Conservation (phyloP, 495 filamentous ascomycete species). For the Aspergillus cristatus region DNA sequence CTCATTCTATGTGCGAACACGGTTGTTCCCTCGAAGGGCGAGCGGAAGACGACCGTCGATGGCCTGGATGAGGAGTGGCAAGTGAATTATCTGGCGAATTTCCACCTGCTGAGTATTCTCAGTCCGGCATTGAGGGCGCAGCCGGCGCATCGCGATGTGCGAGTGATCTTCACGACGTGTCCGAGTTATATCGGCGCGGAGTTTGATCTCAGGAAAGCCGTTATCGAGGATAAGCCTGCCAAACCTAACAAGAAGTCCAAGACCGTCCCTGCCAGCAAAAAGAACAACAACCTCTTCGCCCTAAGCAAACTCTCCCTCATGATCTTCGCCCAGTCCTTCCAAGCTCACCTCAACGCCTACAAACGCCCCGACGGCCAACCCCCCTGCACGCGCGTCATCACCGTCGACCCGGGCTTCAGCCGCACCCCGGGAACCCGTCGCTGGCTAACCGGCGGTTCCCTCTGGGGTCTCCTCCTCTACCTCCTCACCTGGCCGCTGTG, state of each 20-base stretch:
- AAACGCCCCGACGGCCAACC: slow-evolving; percentile 73
- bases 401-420: slow-evolving; percentile 76
- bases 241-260: slow-evolving; percentile 19
- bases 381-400: slow-evolving; percentile 66
- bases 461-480: slow-evolving; percentile 77
- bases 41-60: slow-evolving; percentile 52
- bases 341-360: slow-evolving; percentile 77
- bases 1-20: slow-evolving; percentile 77
- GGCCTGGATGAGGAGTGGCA: slow-evolving; percentile 85
- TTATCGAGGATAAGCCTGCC: slow-evolving; percentile 16
- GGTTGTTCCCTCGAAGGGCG: slow-evolving; percentile 48
- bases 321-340: slow-evolving; percentile 77
- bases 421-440: slow-evolving; percentile 80
- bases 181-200: slow-evolving; percentile 70
- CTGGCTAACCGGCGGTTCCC: slow-evolving; percentile 73
- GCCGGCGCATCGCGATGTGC: slow-evolving; percentile 85
- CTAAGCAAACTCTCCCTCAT: slow-evolving; percentile 85
- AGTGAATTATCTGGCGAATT: slow-evolving; percentile 91
- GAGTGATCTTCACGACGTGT: slow-evolving; percentile 80
- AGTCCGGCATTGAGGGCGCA: slow-evolving; percentile 81
- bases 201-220: slow-evolving; percentile 41
- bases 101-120: slow-evolving; percentile 85
- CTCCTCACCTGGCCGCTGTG: slow-evolving; percentile 66
- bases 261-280: slow-evolving; percentile 5
- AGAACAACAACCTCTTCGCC: slow-evolving; percentile 51